Evolutionary conservation across 2,329 filamentous ascomycete genomes (phyloP).

Genomic region (Pseudogymnoascus sp.): DNA sequence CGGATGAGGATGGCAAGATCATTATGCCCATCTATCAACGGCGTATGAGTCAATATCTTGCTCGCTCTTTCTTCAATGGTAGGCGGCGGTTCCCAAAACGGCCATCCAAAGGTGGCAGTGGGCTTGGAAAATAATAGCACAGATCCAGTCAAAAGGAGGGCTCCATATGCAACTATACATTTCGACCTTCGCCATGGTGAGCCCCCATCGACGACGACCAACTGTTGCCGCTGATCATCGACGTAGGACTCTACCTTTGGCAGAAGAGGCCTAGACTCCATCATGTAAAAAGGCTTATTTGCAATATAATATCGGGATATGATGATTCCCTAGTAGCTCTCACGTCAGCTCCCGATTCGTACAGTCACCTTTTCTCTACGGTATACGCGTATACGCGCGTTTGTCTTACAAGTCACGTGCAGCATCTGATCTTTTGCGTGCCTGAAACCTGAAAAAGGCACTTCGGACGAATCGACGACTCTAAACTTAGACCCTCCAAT

Average conservation of each 20-base stretch:
- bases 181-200: conserved; percentile 6
- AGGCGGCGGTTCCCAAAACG: conserved; percentile 15
- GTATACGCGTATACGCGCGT: background rate
- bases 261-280: conserved; percentile 6
- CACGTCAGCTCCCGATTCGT: background rate
- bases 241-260: background rate
- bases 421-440: background rate
- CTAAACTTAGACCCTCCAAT: conserved; percentile 4
- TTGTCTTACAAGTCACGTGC: background rate
- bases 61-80: conserved; percentile 35
- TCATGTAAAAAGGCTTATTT: background rate
- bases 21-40: conserved; percentile 76
- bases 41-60: conserved; percentile 40
- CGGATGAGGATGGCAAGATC: conserved; percentile 76
- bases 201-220: conserved; percentile 11
- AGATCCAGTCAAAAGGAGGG: conserved; percentile 17
- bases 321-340: background rate
- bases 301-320: background rate
- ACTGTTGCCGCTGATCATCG: background rate
- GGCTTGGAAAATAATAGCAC: conserved; percentile 17
- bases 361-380: background rate
- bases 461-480: background rate
- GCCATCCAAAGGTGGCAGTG: conserved; percentile 3
- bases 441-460: background rate
- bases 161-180: conserved; percentile 15